Evolutionary conservation across 2,329 filamentous ascomycete genomes (phyloP), one percentile per base, ranked within the genome.

Genomic region (Fusarium avenaceum): DNA sequence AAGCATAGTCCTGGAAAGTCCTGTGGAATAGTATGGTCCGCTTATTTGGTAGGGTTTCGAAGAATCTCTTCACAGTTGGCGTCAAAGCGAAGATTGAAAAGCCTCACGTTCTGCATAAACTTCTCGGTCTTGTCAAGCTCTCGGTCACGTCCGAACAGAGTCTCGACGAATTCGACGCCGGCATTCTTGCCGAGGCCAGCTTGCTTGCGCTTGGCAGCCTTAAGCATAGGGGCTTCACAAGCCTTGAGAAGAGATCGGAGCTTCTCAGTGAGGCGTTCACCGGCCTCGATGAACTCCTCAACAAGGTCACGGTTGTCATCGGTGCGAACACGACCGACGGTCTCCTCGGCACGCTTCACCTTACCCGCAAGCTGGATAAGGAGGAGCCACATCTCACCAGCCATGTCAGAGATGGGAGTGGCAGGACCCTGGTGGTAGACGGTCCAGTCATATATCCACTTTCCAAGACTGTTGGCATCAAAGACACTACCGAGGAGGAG

Each of bases 401-500:
- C 94, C 80, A 97, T 90, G 70, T 97, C 94, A 53, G 94, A 89
- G 76, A 97, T 92, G 50, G 94, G 92, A 13, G 92, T 93, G 40
- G 88, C 87, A 15, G 93, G 88, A 38, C 93, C 93, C 72, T 96
- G 90, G 78, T 91, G 90, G 83, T 93, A 97, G 68, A 97, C 93
- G 19, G 96, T 97, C 96, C 96, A 99, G 85, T 98, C 96, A 81
- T 97, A 99, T 76, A 99, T 96, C 96, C 96, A 99, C 82, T 97
- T 97, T 76, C 96, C 96, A 30, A 99, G 86, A 26, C 93, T 97
- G 86, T 98, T 97, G 76, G 95, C 93, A 77, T 98, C 96, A 76
- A 98, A 98, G 57, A 98, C 96, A 76, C 93, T 97, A 50, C 96
- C 96, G 22, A 98, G 86, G 26, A 99, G 87, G 77, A 97, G 90